Evolutionary conservation across 352 stramenopile species (phyloP).

Genomic region (Bremia lactucae): DNA sequence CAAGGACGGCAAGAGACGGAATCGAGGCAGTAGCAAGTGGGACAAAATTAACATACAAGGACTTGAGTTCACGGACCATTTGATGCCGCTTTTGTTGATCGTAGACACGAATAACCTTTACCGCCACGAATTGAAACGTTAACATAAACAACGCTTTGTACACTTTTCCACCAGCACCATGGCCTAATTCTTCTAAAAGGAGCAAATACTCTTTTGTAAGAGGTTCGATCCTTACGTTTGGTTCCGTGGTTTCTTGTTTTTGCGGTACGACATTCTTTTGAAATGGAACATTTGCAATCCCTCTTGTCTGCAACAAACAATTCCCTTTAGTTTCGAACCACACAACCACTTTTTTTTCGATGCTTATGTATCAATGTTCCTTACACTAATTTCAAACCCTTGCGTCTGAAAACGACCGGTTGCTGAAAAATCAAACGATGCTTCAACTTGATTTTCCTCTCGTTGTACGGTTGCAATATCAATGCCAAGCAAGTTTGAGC

Average conservation of each 20-base stretch:
- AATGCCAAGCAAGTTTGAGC: constrained; percentile 38
- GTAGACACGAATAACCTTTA: constrained; percentile 85
- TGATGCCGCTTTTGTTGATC: constrained; percentile 84
- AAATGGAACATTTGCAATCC: constrained; percentile 64
- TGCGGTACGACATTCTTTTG: constrained; percentile 13
- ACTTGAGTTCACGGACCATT: constrained; percentile 83
- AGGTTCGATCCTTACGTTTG: constrained; percentile 13
- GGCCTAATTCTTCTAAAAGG: constrained; percentile 57
- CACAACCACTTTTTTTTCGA: neutral
- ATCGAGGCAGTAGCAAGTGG: constrained; percentile 37
- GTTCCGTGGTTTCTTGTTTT: constrained; percentile 4
- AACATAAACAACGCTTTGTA: constrained; percentile 85
- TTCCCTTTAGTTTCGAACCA: neutral
- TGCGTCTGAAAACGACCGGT: constrained; percentile 66
- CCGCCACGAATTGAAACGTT: constrained; percentile 80
- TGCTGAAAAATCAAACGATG: constrained; percentile 75
- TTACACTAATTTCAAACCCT: constrained; percentile 79
- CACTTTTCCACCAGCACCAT: constrained; percentile 82
- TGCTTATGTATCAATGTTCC: constrained; percentile 1
- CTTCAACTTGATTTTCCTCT: constrained; percentile 44
- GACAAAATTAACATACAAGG: constrained; percentile 73
- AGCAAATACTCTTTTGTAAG: constrained; percentile 61
- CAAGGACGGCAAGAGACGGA: neutral
- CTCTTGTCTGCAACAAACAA: constrained; percentile 39
- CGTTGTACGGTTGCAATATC: constrained; percentile 55